phyloP scores from a whole-genome alignment of 1,284 basidiomycete species.

The Marasmius sp. region DNA sequence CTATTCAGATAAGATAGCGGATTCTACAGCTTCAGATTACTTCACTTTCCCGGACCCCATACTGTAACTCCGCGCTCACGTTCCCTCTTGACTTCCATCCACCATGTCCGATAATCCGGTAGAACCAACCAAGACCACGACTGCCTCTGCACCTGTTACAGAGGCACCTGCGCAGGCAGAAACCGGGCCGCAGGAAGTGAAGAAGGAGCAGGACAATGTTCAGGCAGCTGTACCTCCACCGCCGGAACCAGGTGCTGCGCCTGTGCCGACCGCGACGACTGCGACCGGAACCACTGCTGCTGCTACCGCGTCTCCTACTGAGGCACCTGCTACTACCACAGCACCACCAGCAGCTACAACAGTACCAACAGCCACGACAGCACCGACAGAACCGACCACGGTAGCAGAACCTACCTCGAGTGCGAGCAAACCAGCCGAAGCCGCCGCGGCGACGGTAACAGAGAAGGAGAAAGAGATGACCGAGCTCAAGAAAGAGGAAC shows the following conservation, averaged over 20 bases:
- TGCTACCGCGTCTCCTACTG: background rate
- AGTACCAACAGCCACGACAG: background rate
- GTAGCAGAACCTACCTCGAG: no score
- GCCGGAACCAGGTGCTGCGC: constrained; percentile 9
- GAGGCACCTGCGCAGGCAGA: background rate
- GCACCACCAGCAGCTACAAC: constrained; percentile 1
- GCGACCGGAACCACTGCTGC: constrained; percentile 8
- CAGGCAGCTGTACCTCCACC: constrained; percentile 13
- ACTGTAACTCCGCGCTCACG: background rate
- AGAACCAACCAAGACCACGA: background rate
- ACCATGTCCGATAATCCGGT: background rate
- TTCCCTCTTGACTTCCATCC: background rate
- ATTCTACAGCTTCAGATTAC: background rate
- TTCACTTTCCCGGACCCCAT: background rate
- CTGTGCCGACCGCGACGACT: constrained; percentile 9
- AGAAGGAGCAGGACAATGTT: constrained; percentile 6
- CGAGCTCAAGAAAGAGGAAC: constrained; percentile 10
- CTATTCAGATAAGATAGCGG: no score
- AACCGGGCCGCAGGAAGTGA: background rate
- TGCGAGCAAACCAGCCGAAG: no score
- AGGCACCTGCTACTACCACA: constrained; percentile 1
- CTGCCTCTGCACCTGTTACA: background rate
- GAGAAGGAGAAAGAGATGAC: background rate
- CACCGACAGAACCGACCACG: no score
- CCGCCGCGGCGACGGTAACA: background rate